Evolutionary conservation across 2,329 filamentous ascomycete genomes (phyloP), one percentile per base, ranked within the genome.

Genomic region (Chaetomium sp.): DNA sequence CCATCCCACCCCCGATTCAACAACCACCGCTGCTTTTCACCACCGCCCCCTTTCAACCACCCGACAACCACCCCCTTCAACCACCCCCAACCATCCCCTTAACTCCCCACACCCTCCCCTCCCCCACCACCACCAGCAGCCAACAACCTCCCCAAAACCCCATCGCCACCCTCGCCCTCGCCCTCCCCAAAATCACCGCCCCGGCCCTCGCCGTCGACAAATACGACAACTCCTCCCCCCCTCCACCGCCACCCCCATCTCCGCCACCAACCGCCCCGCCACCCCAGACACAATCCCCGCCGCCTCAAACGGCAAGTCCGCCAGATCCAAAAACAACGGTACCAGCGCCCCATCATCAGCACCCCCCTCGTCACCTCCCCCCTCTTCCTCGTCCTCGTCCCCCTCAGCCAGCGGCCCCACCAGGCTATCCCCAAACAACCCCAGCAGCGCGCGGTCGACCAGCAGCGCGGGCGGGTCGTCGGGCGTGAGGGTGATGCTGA

Each of bases 241-340:
- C 33, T 21, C 33, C 50, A 2, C 93, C 45, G 12, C 31, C 6
- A 1, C 29, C 51, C 21, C 78, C 76, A 92, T 88, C 54, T 91
- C 90, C 57, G 90, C 87, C 0, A 93, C 90, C 31, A 98, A 81
- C 62, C 88, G 85, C 29, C 93, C 92, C 0, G 94, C 93, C 2
- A 99, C 92, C 31, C 95, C 94, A 70, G 93, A 97, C 3, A 99
- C 92, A 64, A 99, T 97, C 25, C 94, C 94, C 0, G 93, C 96
- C 8, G 92, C 93, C 75, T 97, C 92, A 50, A 94, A 83, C 0
- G 94, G 91, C 49, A 98, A 80, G 50, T 87, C 87, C 23, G 86
- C 87, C 29, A 99, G 83, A 72, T 98, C 92, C 3, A 99, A 83
- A 65, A 93, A 94, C 70, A 99, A 95, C 1, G 95, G 93, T 1